phyloP scores from a whole-genome alignment of 129 eudicot species.

The Artemisia argyi region DNA sequence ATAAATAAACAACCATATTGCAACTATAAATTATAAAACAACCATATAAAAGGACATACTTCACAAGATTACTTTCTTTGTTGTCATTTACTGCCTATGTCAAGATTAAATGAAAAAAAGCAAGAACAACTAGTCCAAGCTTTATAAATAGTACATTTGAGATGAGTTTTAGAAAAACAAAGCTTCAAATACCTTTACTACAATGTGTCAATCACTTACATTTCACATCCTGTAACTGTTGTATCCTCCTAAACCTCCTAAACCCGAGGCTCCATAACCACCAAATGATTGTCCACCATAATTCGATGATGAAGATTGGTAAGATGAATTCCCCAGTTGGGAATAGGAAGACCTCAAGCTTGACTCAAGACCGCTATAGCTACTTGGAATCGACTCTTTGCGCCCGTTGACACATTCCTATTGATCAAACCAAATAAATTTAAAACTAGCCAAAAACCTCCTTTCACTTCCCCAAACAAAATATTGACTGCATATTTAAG shows the following conservation, averaged over 20 bases:
- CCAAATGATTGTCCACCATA: conserved; percentile 37
- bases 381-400: conserved; percentile 40
- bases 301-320: conserved; percentile 47
- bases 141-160: conserved; percentile 22
- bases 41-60: neutral
- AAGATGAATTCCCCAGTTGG: conserved; percentile 48
- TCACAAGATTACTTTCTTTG: conserved; percentile 5
- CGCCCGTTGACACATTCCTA: conserved; percentile 50
- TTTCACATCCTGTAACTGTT: conserved; percentile 59
- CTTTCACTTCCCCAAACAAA: neutral
- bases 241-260: conserved; percentile 72
- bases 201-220: conserved; percentile 15
- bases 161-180: neutral
- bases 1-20: neutral
- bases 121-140: conserved; percentile 6
- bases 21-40: neutral
- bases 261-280: conserved; percentile 60
- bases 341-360: conserved; percentile 69
- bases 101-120: neutral
- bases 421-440: neutral
- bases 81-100: conserved; percentile 11
- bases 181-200: conserved; percentile 20
- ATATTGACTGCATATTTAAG: neutral
- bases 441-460: too few species aligned
- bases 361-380: conserved; percentile 50